Percentiles rank a stretch among this genome's conserved stretches.
Conservation (phyloP, 2,329 filamentous ascomycete species). For the Ophiostoma triangulosporum region DNA sequence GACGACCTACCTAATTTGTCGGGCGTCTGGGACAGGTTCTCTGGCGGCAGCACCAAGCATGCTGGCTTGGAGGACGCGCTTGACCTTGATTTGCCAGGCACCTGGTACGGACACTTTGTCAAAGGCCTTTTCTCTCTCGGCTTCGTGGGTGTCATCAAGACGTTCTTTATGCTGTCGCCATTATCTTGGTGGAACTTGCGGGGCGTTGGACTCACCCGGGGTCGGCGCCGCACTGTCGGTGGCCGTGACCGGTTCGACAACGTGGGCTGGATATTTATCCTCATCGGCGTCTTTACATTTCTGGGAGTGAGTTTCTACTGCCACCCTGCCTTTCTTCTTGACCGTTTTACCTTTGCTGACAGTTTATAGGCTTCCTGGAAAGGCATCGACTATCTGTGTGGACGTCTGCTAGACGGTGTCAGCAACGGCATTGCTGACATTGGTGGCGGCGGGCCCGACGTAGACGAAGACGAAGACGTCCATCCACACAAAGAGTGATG, state of each 20-base stretch:
- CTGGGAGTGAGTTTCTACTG: conserved; percentile 45
- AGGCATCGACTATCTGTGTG: conserved; percentile 60
- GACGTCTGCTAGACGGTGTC: conserved; percentile 58
- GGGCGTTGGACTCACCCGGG: conserved; percentile 39
- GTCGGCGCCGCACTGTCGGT: conserved; percentile 37
- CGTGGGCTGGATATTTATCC: conserved; percentile 64
- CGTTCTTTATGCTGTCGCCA: conserved; percentile 58
- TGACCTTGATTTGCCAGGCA: background rate
- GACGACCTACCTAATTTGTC: conserved; percentile 16
- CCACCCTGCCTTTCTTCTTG: background rate
- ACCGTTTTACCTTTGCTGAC: conserved; percentile 10
- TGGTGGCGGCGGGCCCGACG: conserved; percentile 46
- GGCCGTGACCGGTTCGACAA: conserved; percentile 61
- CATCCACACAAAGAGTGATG: conserved; percentile 23
- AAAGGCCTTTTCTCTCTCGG: conserved; percentile 89
- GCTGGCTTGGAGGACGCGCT: conserved; percentile 25
- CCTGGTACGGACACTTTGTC: conserved; percentile 72
- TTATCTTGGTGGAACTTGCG: conserved; percentile 69
- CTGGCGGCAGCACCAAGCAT: conserved; percentile 22
- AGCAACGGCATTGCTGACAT: conserved; percentile 76
- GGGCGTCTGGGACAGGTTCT: background rate
- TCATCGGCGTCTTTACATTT: conserved; percentile 70
- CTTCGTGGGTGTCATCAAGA: conserved; percentile 72
- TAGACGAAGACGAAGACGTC: conserved; percentile 51
- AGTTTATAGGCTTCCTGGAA: conserved; percentile 59